Percentiles rank a stretch among this genome's conserved stretches.
Evolutionary conservation across 805 yeast genomes (phyloP).

Genomic region (Ogataea pignaliae): DNA sequence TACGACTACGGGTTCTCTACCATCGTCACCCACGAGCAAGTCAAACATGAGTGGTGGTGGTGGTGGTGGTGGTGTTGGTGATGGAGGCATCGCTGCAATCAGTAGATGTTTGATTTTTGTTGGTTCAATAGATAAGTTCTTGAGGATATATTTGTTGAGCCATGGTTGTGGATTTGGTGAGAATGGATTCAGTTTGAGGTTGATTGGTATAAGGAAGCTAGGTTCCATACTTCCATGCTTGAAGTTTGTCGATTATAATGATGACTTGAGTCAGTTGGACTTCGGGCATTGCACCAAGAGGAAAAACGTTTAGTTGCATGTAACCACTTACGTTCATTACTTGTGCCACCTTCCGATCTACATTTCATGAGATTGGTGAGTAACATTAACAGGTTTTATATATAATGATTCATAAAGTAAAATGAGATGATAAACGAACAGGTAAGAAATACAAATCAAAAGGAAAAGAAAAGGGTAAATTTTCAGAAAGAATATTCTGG

Average conservation of each 20-base stretch:
- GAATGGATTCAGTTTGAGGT: constrained; percentile 3
- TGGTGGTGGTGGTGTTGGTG: constrained; percentile 5
- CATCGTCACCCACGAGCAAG: too few relatives aligned
- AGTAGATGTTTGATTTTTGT: constrained; percentile 11
- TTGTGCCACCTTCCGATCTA: neutral
- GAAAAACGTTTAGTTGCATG: neutral
- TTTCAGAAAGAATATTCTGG: too few relatives aligned
- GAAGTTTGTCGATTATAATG: constrained; percentile 7
- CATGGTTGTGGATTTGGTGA: constrained; percentile 1
- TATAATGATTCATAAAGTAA: neutral
- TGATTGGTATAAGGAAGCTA: constrained; percentile 9
- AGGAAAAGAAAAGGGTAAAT: too few relatives aligned
- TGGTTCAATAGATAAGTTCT: constrained; percentile 20
- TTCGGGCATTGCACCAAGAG: constrained; percentile 13
- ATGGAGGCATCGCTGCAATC: neutral
- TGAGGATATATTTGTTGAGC: constrained; percentile 16
- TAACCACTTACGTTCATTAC: neutral
- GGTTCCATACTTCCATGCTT: constrained; percentile 20
- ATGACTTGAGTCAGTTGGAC: constrained; percentile 5
- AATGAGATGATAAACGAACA: neutral
- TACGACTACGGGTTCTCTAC: too few relatives aligned
- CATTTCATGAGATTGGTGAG: too few relatives aligned
- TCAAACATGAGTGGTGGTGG: too few relatives aligned
- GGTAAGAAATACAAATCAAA: too few relatives aligned
- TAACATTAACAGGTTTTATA: too few relatives aligned